Evolutionary conservation across 2,329 filamentous ascomycete genomes (phyloP).

Genomic region (Ciborinia camelliae): DNA sequence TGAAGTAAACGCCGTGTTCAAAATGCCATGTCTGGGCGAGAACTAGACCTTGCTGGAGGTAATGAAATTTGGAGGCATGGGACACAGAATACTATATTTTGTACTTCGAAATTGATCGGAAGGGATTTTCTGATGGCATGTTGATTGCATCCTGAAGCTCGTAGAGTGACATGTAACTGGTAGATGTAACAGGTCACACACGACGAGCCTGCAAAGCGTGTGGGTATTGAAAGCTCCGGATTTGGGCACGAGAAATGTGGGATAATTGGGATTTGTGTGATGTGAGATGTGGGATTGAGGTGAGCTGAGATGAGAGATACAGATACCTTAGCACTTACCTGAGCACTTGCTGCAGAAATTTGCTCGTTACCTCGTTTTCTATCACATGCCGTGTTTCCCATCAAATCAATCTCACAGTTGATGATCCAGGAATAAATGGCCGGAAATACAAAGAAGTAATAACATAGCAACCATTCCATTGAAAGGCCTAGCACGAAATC

Average conservation of each 20-base stretch:
- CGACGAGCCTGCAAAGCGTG: background rate
- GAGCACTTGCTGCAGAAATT: background rate
- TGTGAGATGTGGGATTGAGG: background rate
- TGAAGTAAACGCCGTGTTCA: background rate
- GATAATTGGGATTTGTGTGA: background rate
- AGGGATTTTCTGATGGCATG: background rate
- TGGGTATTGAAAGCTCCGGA: background rate
- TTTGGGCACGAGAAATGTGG: background rate
- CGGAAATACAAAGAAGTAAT: conserved; percentile 1
- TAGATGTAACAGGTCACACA: background rate
- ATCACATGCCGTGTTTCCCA: background rate
- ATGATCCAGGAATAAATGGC: conserved; percentile 1
- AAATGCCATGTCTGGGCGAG: conserved; percentile 4
- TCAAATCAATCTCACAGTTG: conserved; percentile 8
- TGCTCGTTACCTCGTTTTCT: background rate
- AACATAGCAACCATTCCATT: conserved; percentile 9
- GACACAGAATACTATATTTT: background rate
- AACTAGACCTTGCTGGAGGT: background rate
- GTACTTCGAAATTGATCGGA: background rate
- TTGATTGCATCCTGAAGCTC: background rate
- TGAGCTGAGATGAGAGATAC: background rate
- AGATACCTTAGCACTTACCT: background rate
- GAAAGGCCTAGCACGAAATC: conserved; percentile 1
- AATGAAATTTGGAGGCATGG: background rate
- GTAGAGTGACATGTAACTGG: background rate